Evolutionary conservation across 2,329 filamentous ascomycete species (phyloP).

Genomic region (Ophiosphaerella herpotricha): DNA sequence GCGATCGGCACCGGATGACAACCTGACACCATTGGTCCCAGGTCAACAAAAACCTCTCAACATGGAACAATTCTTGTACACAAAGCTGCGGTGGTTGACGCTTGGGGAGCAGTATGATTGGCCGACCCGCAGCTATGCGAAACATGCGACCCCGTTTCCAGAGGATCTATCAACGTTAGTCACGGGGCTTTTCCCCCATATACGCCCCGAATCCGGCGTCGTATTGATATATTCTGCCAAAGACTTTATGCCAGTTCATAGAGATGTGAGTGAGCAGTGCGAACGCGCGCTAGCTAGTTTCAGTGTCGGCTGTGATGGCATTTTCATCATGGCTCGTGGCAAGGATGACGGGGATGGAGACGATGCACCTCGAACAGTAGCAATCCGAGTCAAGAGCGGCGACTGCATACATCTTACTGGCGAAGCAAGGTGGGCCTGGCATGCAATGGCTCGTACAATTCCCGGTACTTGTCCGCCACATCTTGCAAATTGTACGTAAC

Average conservation of each 20-base stretch:
- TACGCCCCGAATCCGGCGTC: slow-evolving; percentile 84
- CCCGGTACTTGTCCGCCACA: slow-evolving; percentile 77
- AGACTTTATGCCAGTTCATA: slow-evolving; percentile 89
- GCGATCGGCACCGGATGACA: slow-evolving; percentile 28
- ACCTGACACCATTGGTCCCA: slow-evolving; percentile 66
- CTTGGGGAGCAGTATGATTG: slow-evolving; percentile 96
- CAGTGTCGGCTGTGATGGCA: slow-evolving; percentile 85
- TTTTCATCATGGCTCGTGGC: slow-evolving; percentile 75
- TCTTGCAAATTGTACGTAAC: slow-evolving; percentile 64
- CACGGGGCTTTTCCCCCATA: slow-evolving; percentile 74
- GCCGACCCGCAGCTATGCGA: slow-evolving; percentile 84
- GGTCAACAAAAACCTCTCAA: slow-evolving; percentile 73
- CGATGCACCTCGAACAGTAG: slow-evolving; percentile 36
- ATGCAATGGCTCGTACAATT: slow-evolving; percentile 88
- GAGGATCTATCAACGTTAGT: slow-evolving; percentile 72
- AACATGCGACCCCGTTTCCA: slow-evolving; percentile 73
- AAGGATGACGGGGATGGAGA: slow-evolving; percentile 42
- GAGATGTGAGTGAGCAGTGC: slow-evolving; percentile 89
- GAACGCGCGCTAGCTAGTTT: slow-evolving; percentile 82
- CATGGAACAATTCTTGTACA: slow-evolving; percentile 72
- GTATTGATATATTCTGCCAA: slow-evolving; percentile 90
- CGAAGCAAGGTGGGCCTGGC: slow-evolving; percentile 86
- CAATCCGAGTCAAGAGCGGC: slow-evolving; percentile 69
- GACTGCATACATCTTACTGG: slow-evolving; percentile 89
- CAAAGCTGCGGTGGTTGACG: slow-evolving; percentile 90